Conservation (phyloP, 2,329 filamentous ascomycete species). For the Aspergillus quadricinctus region DNA sequence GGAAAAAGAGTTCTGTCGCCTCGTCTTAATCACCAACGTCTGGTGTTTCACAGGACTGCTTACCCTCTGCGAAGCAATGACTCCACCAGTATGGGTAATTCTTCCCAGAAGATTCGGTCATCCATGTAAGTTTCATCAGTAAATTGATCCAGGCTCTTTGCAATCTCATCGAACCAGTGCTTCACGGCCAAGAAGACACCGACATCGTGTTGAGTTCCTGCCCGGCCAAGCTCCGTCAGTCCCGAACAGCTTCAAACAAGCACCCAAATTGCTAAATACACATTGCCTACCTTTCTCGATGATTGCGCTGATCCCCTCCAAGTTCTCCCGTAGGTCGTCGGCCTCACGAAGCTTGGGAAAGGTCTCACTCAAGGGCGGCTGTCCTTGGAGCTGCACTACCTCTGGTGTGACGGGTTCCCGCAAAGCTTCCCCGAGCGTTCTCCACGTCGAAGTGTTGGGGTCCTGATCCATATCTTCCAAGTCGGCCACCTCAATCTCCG, state of each 20-base stretch:
- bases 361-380: constrained; percentile 27
- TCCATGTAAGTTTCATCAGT: constrained; percentile 33
- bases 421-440: constrained; percentile 31
- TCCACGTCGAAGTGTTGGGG: constrained; percentile 43
- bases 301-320: constrained; percentile 28
- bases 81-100: constrained; percentile 39
- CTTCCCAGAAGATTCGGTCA: constrained; percentile 44
- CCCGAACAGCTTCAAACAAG: background rate
- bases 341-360: constrained; percentile 35
- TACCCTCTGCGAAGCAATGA: constrained; percentile 38
- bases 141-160: constrained; percentile 29
- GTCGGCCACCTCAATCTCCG: constrained; percentile 48
- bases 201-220: constrained; percentile 29
- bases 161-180: constrained; percentile 41
- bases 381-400: constrained; percentile 33
- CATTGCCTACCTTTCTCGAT: constrained; percentile 35
- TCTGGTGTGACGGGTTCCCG: constrained; percentile 27
- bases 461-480: constrained; percentile 48
- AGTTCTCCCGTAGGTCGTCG: constrained; percentile 26
- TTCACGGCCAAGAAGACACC: constrained; percentile 34
- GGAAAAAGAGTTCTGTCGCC: background rate
- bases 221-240: background rate
- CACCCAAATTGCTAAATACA: background rate
- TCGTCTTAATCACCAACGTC: background rate
- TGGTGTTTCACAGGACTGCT: constrained; percentile 5